A percentile compares a stretch with the other conserved stretches of the same genome.
These are phyloP conservation scores for Pichia sp. DNA, from an alignment of 1,139 yeast genomes.

Conservation along the genomic window DNA sequence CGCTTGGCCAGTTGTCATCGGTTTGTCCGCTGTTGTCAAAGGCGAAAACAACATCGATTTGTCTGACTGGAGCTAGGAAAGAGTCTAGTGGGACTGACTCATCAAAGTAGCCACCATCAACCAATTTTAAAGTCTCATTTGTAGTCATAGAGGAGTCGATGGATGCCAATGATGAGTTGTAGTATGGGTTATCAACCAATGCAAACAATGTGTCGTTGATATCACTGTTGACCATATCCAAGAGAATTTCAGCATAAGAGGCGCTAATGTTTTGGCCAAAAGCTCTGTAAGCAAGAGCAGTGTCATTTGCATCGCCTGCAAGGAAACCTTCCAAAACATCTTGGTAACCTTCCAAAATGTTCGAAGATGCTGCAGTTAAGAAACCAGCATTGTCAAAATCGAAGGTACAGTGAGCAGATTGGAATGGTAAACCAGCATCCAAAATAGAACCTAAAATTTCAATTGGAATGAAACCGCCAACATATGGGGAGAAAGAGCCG, in stretches of 20 bases:
- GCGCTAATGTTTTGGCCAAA: constrained; percentile 22
- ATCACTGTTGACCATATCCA: constrained; percentile 21
- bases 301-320: constrained; percentile 7
- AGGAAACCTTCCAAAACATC: constrained; percentile 10
- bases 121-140: constrained; percentile 34
- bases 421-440: constrained; percentile 31
- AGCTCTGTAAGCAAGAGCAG: neutral
- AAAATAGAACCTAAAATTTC: constrained; percentile 49
- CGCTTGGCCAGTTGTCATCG: constrained; percentile 58
- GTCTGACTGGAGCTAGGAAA: constrained; percentile 47
- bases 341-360: constrained; percentile 23
- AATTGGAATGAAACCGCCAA: constrained; percentile 49
- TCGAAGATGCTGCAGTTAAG: constrained; percentile 66
- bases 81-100: constrained; percentile 64
- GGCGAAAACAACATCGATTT: constrained; percentile 54
- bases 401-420: constrained; percentile 39
- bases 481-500: constrained; percentile 60
- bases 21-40: constrained; percentile 68
- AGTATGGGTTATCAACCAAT: constrained; percentile 70
- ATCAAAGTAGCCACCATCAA: constrained; percentile 66
- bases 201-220: constrained; percentile 21
- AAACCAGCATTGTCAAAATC: constrained; percentile 75
- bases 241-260: constrained; percentile 16
- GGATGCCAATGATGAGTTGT: constrained; percentile 38
- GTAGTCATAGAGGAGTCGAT: constrained; percentile 35